Percentiles rank a stretch among this genome's conserved stretches.
phyloP scores from a whole-genome alignment of 768 basidiomycete species.

The Omphalotus guepiniiformis region DNA sequence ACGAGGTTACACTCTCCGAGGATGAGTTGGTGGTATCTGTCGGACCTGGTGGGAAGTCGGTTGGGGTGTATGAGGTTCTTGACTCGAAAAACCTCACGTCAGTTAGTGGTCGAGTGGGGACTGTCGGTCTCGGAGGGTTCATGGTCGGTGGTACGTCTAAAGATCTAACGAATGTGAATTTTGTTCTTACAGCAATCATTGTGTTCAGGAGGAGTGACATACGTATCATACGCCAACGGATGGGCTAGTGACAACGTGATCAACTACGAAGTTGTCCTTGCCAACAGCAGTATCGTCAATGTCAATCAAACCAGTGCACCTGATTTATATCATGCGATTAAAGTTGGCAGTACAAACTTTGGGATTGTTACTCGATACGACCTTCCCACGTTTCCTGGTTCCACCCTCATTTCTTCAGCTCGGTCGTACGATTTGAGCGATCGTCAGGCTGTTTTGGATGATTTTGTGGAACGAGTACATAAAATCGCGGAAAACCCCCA shows the following conservation, averaged over 20 bases:
- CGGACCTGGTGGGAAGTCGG: slow-evolving; percentile 5
- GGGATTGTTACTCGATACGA: slow-evolving; percentile 8
- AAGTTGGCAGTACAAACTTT: slow-evolving; percentile 8
- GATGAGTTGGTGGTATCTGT: too few relatives aligned
- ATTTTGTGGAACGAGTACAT: not conserved
- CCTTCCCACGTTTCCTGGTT: not conserved
- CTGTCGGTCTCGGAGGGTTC: slow-evolving; percentile 11
- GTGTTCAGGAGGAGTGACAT: slow-evolving; percentile 6
- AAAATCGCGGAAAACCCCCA: not conserved
- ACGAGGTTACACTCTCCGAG: slow-evolving; percentile 9
- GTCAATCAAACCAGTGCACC: not conserved
- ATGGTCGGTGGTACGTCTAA: slow-evolving; percentile 5
- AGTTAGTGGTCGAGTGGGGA: not conserved
- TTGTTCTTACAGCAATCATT: too few relatives aligned
- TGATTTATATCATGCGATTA: slow-evolving; percentile 5
- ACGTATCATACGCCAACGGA: not conserved
- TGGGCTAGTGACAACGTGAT: not conserved
- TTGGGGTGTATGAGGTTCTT: slow-evolving; percentile 5
- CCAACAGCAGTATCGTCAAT: slow-evolving; percentile 6
- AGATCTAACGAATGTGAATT: too few relatives aligned
- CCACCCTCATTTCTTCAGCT: not conserved
- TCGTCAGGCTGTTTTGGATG: not conserved
- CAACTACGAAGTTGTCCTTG: slow-evolving; percentile 10
- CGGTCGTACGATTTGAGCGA: not conserved
- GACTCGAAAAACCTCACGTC: not conserved